A percentile compares a stretch with the other conserved stretches of the same genome.
phyloP scores from a whole-genome alignment of 169 alveolate genomes.

The Plasmodium falciparum region DNA sequence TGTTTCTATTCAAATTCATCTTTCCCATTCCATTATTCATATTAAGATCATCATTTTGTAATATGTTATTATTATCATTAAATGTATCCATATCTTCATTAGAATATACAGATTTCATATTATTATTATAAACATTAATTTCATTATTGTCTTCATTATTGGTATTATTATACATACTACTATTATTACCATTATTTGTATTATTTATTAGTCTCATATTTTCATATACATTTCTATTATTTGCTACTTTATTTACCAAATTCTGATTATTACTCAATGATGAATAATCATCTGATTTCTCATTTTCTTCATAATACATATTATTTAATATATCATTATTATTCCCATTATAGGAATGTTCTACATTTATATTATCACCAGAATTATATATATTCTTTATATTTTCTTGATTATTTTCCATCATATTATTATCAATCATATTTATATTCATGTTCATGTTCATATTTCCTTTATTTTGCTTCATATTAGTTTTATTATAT shows the following conservation, averaged over 20 bases:
- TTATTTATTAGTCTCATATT: constrained; percentile 5
- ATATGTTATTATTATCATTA: not conserved
- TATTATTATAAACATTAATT: not conserved
- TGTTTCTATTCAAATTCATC: not conserved
- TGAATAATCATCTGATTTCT: not conserved
- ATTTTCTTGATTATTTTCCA: not conserved
- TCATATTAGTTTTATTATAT: constrained; percentile 3
- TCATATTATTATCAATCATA: too few species aligned
- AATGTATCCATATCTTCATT: not conserved
- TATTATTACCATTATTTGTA: not conserved
- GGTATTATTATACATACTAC: not conserved
- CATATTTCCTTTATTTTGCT: not conserved
- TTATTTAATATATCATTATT: not conserved
- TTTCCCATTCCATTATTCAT: not conserved
- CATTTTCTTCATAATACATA: constrained; percentile 4
- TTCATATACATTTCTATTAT: constrained; percentile 1
- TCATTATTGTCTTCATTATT: not conserved
- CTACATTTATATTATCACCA: not conserved
- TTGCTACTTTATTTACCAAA: not conserved
- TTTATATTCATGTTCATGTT: not conserved
- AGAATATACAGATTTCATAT: not conserved
- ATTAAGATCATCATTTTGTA: not conserved
- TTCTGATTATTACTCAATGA: not conserved
- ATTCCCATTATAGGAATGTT: not conserved
- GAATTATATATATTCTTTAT: not conserved